Percentiles rank a stretch among this genome's conserved stretches.
phyloP scores from a whole-genome alignment of 225 moss, liverwort and hornwort genomes.

The Polytrichum formosum region DNA sequence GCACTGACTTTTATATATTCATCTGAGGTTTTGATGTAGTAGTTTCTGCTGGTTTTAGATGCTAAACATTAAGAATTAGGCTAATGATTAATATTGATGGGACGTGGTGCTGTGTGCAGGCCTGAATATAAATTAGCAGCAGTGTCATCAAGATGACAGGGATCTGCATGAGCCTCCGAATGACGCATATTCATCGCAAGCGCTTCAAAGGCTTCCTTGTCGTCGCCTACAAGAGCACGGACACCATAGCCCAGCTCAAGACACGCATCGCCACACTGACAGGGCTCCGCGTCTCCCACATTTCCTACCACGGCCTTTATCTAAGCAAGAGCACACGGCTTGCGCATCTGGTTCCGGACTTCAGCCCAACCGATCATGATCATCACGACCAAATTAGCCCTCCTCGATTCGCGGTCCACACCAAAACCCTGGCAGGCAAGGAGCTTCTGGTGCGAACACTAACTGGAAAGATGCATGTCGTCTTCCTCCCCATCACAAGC shows the following conservation, averaged over 20 bases:
- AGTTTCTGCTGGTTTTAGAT: no score
- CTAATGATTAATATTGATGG: no score
- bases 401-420: not conserved
- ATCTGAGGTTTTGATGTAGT: no score
- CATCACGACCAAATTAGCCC: not conserved
- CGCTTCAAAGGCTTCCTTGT: not conserved
- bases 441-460: not conserved
- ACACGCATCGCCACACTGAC: not conserved
- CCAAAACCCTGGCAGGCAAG: not conserved
- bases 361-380: not conserved
- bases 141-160: conserved; percentile 1
- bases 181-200: not conserved
- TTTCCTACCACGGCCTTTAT: not conserved
- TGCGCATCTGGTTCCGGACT: not conserved
- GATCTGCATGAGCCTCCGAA: not conserved
- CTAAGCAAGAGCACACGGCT: not conserved
- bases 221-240: not conserved
- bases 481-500: not conserved
- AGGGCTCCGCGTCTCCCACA: not conserved
- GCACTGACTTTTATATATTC: no score
- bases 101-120: no score
- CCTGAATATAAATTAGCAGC: no score
- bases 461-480: not conserved
- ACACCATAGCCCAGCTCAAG: not conserved
- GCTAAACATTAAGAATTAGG: no score